phyloP scores from a whole-genome alignment of 2,329 filamentous ascomycete species.

The Epichloe coenophiala region DNA sequence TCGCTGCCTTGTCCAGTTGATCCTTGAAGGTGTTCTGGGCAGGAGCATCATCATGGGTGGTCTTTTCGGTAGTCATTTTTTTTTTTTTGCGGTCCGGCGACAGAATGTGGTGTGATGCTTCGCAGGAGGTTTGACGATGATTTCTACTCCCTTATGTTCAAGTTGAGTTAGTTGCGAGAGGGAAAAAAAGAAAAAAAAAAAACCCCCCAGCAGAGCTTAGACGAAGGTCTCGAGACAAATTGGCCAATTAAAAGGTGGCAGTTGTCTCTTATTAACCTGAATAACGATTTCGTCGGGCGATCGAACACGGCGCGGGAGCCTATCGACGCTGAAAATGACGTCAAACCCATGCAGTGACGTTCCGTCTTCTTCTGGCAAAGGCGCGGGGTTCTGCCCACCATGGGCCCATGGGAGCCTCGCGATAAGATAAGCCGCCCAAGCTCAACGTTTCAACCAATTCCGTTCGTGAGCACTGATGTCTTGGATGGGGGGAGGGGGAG shows the following conservation, averaged over 20 bases:
- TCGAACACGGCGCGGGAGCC: too few relatives aligned
- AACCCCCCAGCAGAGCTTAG: too few relatives aligned
- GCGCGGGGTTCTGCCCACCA: not conserved
- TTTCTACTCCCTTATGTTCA: too few relatives aligned
- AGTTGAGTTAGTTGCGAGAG: not conserved
- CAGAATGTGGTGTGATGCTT: not conserved
- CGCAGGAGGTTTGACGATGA: too few relatives aligned
- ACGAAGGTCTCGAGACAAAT: too few relatives aligned
- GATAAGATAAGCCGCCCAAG: not conserved
- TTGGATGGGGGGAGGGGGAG: not conserved
- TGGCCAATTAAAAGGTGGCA: too few relatives aligned
- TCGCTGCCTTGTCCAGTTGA: constrained; percentile 29
- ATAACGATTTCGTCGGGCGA: too few relatives aligned
- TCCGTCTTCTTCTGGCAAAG: not conserved
- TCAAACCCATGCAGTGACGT: not conserved
- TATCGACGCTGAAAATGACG: not conserved
- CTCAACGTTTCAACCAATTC: not conserved
- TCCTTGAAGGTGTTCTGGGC: constrained; percentile 26
- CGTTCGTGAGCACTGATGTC: not conserved
- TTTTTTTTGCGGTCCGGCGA: not conserved
- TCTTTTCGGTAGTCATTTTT: constrained; percentile 5
- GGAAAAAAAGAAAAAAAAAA: too few relatives aligned
- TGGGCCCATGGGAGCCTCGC: not conserved
- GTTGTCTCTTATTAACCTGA: too few relatives aligned
- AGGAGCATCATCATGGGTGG: not conserved